Evolutionary conservation across 1,284 basidiomycete species (phyloP).

Genomic region (Cutaneotrichosporon sp.): DNA sequence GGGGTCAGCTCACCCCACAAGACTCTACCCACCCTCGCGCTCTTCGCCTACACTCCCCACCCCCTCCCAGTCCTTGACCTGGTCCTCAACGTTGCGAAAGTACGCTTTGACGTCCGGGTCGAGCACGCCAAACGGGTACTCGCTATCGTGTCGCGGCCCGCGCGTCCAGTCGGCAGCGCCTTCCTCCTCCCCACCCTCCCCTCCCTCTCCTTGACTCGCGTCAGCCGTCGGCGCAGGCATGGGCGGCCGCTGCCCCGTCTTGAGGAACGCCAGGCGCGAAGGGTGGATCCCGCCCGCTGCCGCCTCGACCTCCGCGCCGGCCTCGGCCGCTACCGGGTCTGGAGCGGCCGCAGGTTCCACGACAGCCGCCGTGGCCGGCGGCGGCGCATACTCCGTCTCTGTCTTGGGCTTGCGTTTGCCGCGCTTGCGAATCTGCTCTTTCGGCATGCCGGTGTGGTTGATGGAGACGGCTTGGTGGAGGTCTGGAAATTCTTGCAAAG

Average conservation of each 20-base stretch:
- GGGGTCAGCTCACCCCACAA: slow-evolving; percentile 9
- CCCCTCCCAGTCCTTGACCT: slow-evolving; percentile 78
- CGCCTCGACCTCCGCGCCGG: slow-evolving; percentile 6
- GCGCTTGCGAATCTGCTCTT: slow-evolving; percentile 46
- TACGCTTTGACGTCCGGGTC: slow-evolving; percentile 86
- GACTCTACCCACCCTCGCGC: slow-evolving; percentile 62
- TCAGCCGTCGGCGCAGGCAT: background rate
- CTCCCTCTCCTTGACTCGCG: background rate
- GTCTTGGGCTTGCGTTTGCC: slow-evolving; percentile 46
- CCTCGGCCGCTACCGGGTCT: slow-evolving; percentile 10
- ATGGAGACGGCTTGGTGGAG: slow-evolving; percentile 4
- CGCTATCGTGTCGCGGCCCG: slow-evolving; percentile 51
- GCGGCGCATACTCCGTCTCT: slow-evolving; percentile 17
- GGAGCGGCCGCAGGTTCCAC: slow-evolving; percentile 3
- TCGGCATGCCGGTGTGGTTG: slow-evolving; percentile 33
- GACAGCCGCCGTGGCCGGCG: background rate
- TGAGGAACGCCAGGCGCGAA: slow-evolving; percentile 34
- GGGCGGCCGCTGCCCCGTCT: slow-evolving; percentile 21
- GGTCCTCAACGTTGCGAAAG: slow-evolving; percentile 76
- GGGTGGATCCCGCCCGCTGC: slow-evolving; percentile 37
- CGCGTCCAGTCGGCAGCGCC: slow-evolving; percentile 30
- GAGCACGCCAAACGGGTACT: slow-evolving; percentile 79
- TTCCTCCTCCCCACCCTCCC: slow-evolving; percentile 12
- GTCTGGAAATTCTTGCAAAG: slow-evolving; percentile 3
- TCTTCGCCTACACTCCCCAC: slow-evolving; percentile 48